These are phyloP conservation scores for Fagus crenata DNA, from an alignment of 306 rosid genomes.

Conservation along the genomic window DNA sequence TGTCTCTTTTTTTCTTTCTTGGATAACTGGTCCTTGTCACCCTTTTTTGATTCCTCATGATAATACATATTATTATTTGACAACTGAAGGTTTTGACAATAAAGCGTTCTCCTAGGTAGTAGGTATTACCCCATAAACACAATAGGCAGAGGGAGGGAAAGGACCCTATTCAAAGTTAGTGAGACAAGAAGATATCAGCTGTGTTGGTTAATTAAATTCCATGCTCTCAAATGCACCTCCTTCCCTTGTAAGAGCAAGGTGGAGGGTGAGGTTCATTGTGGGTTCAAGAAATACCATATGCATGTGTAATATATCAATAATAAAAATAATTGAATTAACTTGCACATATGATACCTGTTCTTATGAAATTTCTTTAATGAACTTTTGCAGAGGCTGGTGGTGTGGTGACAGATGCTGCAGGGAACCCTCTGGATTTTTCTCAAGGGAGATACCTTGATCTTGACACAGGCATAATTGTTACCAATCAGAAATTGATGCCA, in stretches of 20 bases:
- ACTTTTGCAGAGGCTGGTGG: conserved; percentile 86
- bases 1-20: neutral
- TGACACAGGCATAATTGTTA: conserved; percentile 74
- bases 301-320: too few relatives aligned
- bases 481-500: conserved; percentile 93
- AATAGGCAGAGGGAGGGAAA: too few relatives aligned
- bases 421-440: conserved; percentile 84
- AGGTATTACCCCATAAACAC: too few relatives aligned
- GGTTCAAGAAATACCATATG: too few relatives aligned
- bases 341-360: neutral
- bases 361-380: neutral
- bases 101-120: too few relatives aligned
- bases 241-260: too few relatives aligned
- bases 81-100: neutral
- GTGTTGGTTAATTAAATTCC: too few relatives aligned
- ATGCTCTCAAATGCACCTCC: too few relatives aligned
- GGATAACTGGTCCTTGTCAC: neutral
- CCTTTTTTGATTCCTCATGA: conserved; percentile 6
- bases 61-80: conserved; percentile 8
- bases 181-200: too few relatives aligned
- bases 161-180: too few relatives aligned
- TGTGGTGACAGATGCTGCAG: conserved; percentile 72
- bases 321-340: neutral
- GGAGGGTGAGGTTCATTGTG: too few relatives aligned
- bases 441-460: conserved; percentile 82